Evolutionary conservation across 176 grass and related monocot genomes (phyloP).

Genomic region (Carex scoparia): DNA sequence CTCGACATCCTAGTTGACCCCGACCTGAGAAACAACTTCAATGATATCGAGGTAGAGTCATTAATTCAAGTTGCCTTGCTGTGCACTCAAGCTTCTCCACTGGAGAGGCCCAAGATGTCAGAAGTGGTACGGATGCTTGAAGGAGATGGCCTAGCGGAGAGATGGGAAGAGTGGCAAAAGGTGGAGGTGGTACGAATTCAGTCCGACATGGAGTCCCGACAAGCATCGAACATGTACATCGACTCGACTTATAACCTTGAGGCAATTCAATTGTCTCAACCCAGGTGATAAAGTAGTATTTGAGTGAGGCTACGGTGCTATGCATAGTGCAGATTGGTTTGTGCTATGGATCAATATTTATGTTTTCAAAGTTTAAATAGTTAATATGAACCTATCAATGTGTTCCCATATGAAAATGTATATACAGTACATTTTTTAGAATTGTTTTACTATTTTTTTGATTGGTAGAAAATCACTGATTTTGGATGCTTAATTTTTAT

Average conservation of each 20-base stretch:
- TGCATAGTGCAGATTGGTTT: no score
- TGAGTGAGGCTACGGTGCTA: no score
- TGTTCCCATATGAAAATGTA: no score
- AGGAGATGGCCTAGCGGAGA: slow-evolving; percentile 29
- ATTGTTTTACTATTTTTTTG: no score
- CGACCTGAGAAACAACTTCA: slow-evolving; percentile 6
- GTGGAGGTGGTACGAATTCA: slow-evolving; percentile 29
- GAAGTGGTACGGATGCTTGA: slow-evolving; percentile 26
- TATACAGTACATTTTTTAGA: no score
- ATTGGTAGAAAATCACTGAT: no score
- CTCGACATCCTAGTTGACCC: slow-evolving; percentile 29
- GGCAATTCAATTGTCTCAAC: slow-evolving; percentile 49
- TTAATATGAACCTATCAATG: no score
- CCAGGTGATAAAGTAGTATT: slow-evolving; percentile 35
- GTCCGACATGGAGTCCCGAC: slow-evolving; percentile 30
- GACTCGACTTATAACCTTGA: slow-evolving; percentile 56
- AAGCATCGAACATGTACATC: slow-evolving; percentile 42
- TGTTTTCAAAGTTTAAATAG: no score
- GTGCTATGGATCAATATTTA: no score
- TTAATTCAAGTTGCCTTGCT: slow-evolving; percentile 20
- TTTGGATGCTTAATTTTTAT: no score
- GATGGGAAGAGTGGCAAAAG: slow-evolving; percentile 42
- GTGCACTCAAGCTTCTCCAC: neutral
- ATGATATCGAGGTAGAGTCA: slow-evolving; percentile 8
- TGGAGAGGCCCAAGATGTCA: slow-evolving; percentile 21